Percentiles rank a stretch among this genome's conserved stretches.
These are phyloP conservation scores for Lipomyces japonicus DNA, from an alignment of 805 yeast species.

Conservation along the genomic window DNA sequence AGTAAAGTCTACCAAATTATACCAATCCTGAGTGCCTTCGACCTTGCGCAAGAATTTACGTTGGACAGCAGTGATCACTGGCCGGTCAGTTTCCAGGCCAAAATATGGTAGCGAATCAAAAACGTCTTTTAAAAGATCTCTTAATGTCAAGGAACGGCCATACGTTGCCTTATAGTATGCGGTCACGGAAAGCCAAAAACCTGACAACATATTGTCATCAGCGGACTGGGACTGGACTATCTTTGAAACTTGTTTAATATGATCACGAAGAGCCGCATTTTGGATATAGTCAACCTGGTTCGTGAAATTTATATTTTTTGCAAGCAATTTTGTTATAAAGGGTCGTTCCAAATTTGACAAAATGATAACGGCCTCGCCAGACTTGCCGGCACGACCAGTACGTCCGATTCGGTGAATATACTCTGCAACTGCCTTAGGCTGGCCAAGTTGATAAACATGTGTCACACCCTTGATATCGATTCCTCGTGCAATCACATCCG, in stretches of 20 bases:
- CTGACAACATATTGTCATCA: too few species aligned
- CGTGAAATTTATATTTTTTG: constrained; percentile 22
- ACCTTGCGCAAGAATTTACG: too few species aligned
- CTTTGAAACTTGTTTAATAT: background rate
- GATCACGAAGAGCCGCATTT: constrained; percentile 4
- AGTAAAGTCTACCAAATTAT: too few species aligned
- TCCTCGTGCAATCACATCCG: constrained; percentile 96
- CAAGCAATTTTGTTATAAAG: constrained; percentile 50
- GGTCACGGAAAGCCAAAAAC: too few species aligned
- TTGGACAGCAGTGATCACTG: too few species aligned
- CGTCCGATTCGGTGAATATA: constrained; percentile 93
- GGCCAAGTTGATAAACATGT: constrained; percentile 78
- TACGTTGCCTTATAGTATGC: too few species aligned
- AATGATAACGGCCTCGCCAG: constrained; percentile 67
- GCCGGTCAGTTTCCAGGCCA: too few species aligned
- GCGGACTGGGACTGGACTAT: too few species aligned
- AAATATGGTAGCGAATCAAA: too few species aligned
- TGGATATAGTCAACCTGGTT: constrained; percentile 7
- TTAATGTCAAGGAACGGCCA: too few species aligned
- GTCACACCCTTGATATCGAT: constrained; percentile 89
- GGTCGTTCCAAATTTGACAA: constrained; percentile 54
- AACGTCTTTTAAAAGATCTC: too few species aligned
- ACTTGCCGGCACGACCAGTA: constrained; percentile 87
- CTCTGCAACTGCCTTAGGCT: constrained; percentile 69
- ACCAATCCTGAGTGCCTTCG: too few species aligned